Percentiles rank a stretch among this genome's conserved stretches.
Conservation (phyloP, 306 rosid species). For the Betula pendula region DNA sequence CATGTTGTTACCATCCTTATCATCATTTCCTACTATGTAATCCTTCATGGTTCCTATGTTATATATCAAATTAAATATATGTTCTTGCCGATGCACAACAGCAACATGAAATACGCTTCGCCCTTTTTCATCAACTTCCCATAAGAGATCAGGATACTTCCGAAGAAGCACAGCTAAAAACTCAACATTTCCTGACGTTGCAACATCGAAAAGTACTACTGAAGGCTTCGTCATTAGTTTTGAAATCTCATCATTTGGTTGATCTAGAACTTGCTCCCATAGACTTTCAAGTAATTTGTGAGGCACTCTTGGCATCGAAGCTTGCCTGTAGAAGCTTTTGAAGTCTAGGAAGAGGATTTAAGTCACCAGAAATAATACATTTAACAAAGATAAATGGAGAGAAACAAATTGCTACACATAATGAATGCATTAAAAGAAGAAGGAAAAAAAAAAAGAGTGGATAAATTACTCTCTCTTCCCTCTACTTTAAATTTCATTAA, state of each 20-base stretch:
- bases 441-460: too few relatives aligned
- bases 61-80: neutral
- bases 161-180: neutral
- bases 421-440: too few relatives aligned
- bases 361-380: neutral
- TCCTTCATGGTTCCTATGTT: neutral
- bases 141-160: neutral
- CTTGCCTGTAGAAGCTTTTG: neutral
- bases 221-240: neutral
- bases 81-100: neutral
- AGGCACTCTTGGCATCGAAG: neutral
- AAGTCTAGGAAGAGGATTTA: neutral
- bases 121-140: neutral
- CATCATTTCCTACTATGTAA: neutral
- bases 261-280: neutral
- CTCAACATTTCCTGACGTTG: neutral
- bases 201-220: conserved; percentile 4
- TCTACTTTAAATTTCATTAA: too few relatives aligned
- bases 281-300: neutral
- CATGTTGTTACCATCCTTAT: neutral
- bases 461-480: too few relatives aligned
- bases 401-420: neutral
- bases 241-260: neutral
- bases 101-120: conserved; percentile 2
- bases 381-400: neutral